These are phyloP conservation scores for Cladosporium sp. DNA, from an alignment of 2,329 filamentous ascomycete genomes.

Conservation along the genomic window DNA sequence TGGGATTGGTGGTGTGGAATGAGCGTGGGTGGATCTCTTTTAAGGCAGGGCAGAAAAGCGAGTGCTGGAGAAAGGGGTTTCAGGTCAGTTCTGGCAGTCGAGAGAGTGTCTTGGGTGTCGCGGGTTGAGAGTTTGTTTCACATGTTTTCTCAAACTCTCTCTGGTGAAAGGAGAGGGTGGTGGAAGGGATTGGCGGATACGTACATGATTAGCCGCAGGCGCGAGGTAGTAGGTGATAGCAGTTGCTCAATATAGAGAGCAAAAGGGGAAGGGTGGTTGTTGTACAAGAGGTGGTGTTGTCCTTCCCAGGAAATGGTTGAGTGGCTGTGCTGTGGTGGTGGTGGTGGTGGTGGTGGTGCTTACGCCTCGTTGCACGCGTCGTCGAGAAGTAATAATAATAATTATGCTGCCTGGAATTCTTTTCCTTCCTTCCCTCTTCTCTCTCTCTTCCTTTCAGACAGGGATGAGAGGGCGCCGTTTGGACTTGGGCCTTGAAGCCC, in stretches of 20 bases:
- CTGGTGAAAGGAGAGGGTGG: too few species aligned
- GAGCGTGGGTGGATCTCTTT: conserved; percentile 7
- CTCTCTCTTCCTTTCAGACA: too few species aligned
- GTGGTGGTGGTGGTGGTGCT: background rate
- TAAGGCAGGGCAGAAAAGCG: background rate
- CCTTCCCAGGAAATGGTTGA: too few species aligned
- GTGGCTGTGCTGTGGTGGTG: background rate
- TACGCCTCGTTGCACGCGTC: too few species aligned
- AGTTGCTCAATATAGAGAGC: background rate
- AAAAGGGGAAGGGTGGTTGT: background rate
- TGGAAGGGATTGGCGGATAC: conserved; percentile 3
- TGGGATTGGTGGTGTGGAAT: background rate
- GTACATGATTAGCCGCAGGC: background rate
- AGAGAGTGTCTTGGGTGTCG: background rate
- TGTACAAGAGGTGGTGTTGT: background rate
- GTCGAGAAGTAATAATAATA: too few species aligned
- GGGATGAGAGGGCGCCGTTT: background rate
- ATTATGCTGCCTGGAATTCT: too few species aligned
- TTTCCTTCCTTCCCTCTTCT: too few species aligned
- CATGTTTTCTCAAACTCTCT: background rate
- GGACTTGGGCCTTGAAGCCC: background rate
- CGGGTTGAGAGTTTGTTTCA: background rate
- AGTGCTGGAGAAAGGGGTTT: background rate
- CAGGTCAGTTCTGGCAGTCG: background rate
- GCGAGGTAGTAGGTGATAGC: background rate